Conservation (phyloP, 2,329 filamentous ascomycete genomes). For the Penicillium crustosum region DNA sequence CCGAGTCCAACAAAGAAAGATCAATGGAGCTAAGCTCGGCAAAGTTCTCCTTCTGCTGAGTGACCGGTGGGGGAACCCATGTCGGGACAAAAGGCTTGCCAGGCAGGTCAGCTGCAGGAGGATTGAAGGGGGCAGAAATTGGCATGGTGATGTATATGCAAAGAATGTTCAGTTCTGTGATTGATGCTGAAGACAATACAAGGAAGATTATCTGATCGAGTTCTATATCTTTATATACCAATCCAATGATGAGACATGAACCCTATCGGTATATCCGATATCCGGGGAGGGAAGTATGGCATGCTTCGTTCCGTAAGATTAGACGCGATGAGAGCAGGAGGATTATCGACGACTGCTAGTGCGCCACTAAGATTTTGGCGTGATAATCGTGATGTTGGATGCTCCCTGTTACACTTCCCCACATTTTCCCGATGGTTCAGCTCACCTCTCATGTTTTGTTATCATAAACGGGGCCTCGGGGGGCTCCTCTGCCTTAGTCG, state of each 20-base stretch:
- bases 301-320: not conserved
- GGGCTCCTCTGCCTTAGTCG: not conserved
- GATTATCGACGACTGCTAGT: not conserved
- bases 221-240: constrained; percentile 6
- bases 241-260: not conserved
- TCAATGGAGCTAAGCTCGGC: constrained; percentile 47
- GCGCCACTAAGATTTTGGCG: too few relatives aligned
- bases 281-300: not conserved
- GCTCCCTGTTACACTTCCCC: not conserved
- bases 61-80: constrained; percentile 49
- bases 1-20: constrained; percentile 46
- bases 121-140: constrained; percentile 41
- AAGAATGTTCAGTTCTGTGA: not conserved
- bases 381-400: not conserved
- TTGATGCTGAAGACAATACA: not conserved
- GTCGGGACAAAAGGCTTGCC: constrained; percentile 46
- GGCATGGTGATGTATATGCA: constrained; percentile 23
- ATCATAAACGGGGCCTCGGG: not conserved
- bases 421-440: not conserved
- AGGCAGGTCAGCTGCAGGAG: constrained; percentile 38
- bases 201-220: not conserved
- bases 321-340: not conserved
- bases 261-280: constrained; percentile 2
- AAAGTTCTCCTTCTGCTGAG: constrained; percentile 47
- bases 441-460: not conserved